A percentile compares a stretch with the other conserved stretches of the same genome.
Conservation (phyloP, 345 rosid species). For the Salix koriyanagi region DNA sequence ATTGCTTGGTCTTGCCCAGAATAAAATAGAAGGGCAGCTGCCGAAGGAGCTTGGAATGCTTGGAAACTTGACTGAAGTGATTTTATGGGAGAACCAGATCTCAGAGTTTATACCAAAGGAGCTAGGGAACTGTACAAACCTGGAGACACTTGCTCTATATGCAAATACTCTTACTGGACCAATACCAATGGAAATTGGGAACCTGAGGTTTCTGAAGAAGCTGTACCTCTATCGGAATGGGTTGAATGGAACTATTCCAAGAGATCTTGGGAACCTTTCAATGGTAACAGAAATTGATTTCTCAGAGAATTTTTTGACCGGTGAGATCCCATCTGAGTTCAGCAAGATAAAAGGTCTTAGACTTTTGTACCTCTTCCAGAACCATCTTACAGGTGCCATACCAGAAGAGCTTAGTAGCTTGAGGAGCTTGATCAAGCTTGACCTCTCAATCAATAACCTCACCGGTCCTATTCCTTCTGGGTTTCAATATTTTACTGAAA, state of each 20-base stretch:
- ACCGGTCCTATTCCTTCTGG: slow-evolving; percentile 57
- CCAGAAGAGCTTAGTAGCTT: slow-evolving; percentile 62
- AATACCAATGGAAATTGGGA: slow-evolving; percentile 59
- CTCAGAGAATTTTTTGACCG: slow-evolving; percentile 63
- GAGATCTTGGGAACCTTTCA: slow-evolving; percentile 52
- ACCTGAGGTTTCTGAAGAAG: slow-evolving; percentile 43
- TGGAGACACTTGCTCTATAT: slow-evolving; percentile 71
- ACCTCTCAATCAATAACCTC: slow-evolving; percentile 70
- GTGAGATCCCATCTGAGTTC: slow-evolving; percentile 57
- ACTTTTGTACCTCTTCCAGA: slow-evolving; percentile 68
- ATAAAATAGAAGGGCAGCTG: slow-evolving; percentile 60
- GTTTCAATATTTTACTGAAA: slow-evolving; percentile 51
- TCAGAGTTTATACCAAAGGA: slow-evolving; percentile 60
- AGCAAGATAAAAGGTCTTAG: slow-evolving; percentile 49
- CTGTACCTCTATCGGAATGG: slow-evolving; percentile 65
- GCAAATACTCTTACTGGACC: slow-evolving; percentile 54
- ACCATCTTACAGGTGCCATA: slow-evolving; percentile 54
- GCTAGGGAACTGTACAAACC: slow-evolving; percentile 55
- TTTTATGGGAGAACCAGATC: slow-evolving; percentile 65
- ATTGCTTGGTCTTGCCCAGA: slow-evolving; percentile 79
- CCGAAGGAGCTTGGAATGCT: slow-evolving; percentile 60
- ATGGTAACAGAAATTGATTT: slow-evolving; percentile 65
- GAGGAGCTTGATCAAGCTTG: slow-evolving; percentile 51
- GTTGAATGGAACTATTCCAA: slow-evolving; percentile 69
- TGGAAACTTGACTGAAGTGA: slow-evolving; percentile 51